Base-by-base conservation (phyloP, 495 filamentous ascomycete genomes). In the Penicillium roqueforti region DNA sequence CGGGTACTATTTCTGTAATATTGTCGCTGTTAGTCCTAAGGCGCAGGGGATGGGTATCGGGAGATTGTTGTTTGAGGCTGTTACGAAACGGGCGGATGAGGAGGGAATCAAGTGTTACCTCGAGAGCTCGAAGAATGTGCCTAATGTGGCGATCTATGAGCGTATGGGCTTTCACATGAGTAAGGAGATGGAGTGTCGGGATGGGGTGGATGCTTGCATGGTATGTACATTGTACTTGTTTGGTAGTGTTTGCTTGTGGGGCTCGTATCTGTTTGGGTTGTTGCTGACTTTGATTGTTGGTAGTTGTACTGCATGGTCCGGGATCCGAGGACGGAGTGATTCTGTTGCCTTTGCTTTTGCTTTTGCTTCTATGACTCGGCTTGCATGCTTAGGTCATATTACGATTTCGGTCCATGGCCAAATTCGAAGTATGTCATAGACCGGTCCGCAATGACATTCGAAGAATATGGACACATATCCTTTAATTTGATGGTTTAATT, bases 1-100 rank as follows among this genome's bases (percentile, higher is more conserved):
- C 6, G 83, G 83, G 0, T 87, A 86, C 59, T 87, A 85, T 55
- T 86, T 87, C 53, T 80, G 82, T 54, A 87, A 86, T 61, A 86
- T 86, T 41, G 82, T 86, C 57, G 82, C 83, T 6, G 82, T 86
- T n/a, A 59, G 77, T 29, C 82, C 83, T 0, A 76, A 75, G 41
- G 73, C 72, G 46, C 83, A 86, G 67, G 77, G 79, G 2, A 77
- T 64, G 43, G 83, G 84, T 0, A 70, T 86, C 18, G 84, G 83
- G 29, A 78, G 74, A 47, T 57, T 65, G 47, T 63, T 87, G 48
- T 80, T 85, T 64, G 67, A 79, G 63, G 68, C 77, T 39, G 79
- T 86, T 19, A 78, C 79, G 4, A 66, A 80, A 51, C 56, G 52
- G 51, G 83, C 84, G 16, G 83, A 86, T 66, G 42, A 52, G 41